A percentile compares a stretch with the other conserved stretches of the same genome.
These are phyloP conservation scores for Populus simonii DNA, from an alignment of 345 rosid species.

Conservation along the genomic window DNA sequence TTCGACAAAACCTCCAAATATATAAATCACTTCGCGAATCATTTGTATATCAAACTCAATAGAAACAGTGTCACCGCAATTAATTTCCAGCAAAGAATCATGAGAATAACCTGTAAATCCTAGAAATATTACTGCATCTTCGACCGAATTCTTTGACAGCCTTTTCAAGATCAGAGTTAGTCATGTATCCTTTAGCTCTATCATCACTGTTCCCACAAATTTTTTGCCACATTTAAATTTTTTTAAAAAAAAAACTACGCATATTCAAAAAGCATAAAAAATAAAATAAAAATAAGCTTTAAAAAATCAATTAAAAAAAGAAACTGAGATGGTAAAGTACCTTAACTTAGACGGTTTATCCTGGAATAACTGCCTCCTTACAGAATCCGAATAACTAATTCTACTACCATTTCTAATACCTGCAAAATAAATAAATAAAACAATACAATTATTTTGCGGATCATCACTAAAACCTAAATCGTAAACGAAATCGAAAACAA, in stretches of 20 bases:
- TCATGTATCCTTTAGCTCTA: conserved; percentile 66
- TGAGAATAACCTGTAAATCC: conserved; percentile 63
- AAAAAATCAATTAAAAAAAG: neutral
- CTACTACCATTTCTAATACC: conserved; percentile 25
- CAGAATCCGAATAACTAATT: conserved; percentile 24
- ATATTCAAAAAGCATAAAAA: neutral
- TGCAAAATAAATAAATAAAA: conserved; percentile 4
- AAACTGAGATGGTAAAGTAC: conserved; percentile 27
- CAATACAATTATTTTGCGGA: neutral
- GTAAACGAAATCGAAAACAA: neutral
- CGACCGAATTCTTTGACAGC: conserved; percentile 66
- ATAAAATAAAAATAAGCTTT: neutral
- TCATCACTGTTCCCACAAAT: conserved; percentile 38
- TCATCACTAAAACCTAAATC: neutral
- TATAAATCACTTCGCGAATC: neutral
- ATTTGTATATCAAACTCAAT: neutral
- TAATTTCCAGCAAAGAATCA: too few species aligned
- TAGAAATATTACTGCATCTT: conserved; percentile 74
- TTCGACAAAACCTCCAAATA: neutral
- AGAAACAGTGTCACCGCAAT: conserved; percentile 13
- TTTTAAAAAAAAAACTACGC: neutral
- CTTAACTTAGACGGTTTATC: conserved; percentile 33
- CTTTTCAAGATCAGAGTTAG: conserved; percentile 68
- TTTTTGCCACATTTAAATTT: too few species aligned
- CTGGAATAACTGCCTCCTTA: conserved; percentile 41